These are phyloP conservation scores for Hypomontagnella submonticulosa DNA, from an alignment of 495 filamentous ascomycete species.

Conservation along the genomic window DNA sequence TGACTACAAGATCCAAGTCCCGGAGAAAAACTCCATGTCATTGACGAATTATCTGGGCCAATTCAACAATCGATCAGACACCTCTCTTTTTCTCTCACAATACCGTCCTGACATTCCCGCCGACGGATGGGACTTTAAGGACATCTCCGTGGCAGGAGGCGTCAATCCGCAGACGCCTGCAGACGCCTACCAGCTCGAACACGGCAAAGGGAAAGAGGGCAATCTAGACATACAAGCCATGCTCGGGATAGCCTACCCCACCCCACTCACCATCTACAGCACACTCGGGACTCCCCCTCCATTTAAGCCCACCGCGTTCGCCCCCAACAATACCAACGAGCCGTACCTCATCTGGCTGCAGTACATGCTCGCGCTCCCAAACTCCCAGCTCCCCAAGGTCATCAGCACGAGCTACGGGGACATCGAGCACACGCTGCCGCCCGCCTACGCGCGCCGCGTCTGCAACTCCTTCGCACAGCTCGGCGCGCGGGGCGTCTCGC, in stretches of 20 bases:
- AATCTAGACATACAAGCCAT: slow-evolving; percentile 1
- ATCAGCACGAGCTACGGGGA: too few relatives aligned
- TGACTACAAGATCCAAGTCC: neutral
- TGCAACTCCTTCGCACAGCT: neutral
- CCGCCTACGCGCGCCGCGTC: too few relatives aligned
- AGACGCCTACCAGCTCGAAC: neutral
- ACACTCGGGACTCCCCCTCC: neutral
- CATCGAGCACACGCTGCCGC: too few relatives aligned
- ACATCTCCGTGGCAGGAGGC: neutral
- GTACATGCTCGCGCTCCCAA: neutral
- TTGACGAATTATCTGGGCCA: neutral
- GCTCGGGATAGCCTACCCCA: neutral
- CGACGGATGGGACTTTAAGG: neutral
- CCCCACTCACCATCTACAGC: neutral
- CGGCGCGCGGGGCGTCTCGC: neutral
- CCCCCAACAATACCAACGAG: neutral
- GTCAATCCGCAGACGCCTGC: neutral
- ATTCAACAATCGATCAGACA: neutral
- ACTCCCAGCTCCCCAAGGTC: neutral
- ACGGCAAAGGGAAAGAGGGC: neutral
- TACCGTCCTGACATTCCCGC: neutral
- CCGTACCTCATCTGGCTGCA: neutral
- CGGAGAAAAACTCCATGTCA: neutral
- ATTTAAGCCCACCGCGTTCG: neutral
- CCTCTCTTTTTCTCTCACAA: neutral